These are phyloP conservation scores for Dendryphion nanum DNA, from an alignment of 2,329 filamentous ascomycete species.

Conservation along the genomic window DNA sequence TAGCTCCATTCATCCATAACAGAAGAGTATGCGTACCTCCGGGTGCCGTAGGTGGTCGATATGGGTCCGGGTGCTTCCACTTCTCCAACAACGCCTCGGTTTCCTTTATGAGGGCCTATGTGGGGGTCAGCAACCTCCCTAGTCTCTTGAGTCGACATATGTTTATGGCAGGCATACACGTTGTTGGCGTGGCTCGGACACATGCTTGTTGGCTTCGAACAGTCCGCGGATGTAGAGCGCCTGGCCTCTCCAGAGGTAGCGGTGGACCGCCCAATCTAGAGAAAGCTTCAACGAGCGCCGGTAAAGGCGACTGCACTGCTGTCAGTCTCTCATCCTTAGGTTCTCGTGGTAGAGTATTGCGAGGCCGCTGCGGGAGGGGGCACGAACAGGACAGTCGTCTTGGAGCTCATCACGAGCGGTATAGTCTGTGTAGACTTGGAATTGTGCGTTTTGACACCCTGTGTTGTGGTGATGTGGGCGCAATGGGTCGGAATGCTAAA, in stretches of 20 bases:
- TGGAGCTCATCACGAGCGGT: slow-evolving; percentile 42
- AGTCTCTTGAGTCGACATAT: too few species aligned
- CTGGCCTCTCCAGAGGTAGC: slow-evolving; percentile 91
- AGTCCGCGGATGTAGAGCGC: slow-evolving; percentile 92
- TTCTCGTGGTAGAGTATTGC: slow-evolving; percentile 11
- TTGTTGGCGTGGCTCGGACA: slow-evolving; percentile 82
- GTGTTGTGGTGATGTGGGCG: slow-evolving; percentile 15
- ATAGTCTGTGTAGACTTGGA: too few species aligned
- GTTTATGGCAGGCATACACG: slow-evolving; percentile 57
- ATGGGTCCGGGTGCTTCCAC: slow-evolving; percentile 98
- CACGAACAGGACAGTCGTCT: slow-evolving; percentile 37
- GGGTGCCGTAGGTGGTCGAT: slow-evolving; percentile 82
- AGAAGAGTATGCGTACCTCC: slow-evolving; percentile 62
- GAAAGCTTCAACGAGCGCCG: slow-evolving; percentile 89
- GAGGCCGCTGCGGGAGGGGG: slow-evolving; percentile 9
- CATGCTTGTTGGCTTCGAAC: slow-evolving; percentile 88
- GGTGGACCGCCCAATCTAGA: slow-evolving; percentile 92
- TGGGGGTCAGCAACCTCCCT: too few species aligned
- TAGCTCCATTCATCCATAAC: slow-evolving; percentile 1
- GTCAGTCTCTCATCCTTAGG: slow-evolving; percentile 27
- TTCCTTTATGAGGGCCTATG: slow-evolving; percentile 77
- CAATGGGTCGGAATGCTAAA: slow-evolving; percentile 26
- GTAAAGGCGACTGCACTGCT: slow-evolving; percentile 65
- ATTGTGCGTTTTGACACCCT: too few species aligned
- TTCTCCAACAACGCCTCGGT: slow-evolving; percentile 84